Evolutionary conservation across 345 rosid species (phyloP), one percentile per base, ranked within the genome.

Genomic region (Hibiscus syriacus): DNA sequence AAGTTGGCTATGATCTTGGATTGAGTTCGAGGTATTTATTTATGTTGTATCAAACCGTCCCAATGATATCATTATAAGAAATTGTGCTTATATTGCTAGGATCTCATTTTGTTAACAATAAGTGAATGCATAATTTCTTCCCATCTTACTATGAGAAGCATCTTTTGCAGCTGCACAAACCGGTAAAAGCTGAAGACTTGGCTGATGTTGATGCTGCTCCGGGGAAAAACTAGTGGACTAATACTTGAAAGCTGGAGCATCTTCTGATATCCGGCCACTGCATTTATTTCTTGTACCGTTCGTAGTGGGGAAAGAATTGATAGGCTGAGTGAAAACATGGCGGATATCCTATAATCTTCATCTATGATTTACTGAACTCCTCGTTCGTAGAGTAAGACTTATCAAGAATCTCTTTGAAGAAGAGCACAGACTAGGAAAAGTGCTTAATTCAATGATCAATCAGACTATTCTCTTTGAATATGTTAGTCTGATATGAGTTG

Each of bases 101-200:
- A 36, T 12, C 48, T 36, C 29, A 20, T 60, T 29, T 17, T 17
- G 46, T 59, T 12, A 30, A 30, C 22, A 1, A 14, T 36, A 20
- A 3, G 5, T 1, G 27, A 36, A 20, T 60, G 6, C 30, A 57
- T 3, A 57, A 30, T 10, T n/a, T 60, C 49, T 60, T 38, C 20
- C 66, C 66, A 41, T 12, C 67, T 63, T 63, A 41, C 22, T 41
- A 20, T 39, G 22, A 25, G 36, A 43, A 25, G 6, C 53, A 14
- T 43, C n/a, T 43, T 43, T 58, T 63, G 66, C 67, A 63, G 67
- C 53, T 63, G 36, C 67, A 63, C 67, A 63, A 63, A 63, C 66
- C 52, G 14, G 67, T 43, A 25, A 63, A 14, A 14, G 36, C 16
- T 16, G 53, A 63, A 43, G 67, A 58, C 43, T 30, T 57, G 39